These are phyloP conservation scores for Lathyrus aphaca DNA, from an alignment of 306 rosid species.

Conservation along the genomic window DNA sequence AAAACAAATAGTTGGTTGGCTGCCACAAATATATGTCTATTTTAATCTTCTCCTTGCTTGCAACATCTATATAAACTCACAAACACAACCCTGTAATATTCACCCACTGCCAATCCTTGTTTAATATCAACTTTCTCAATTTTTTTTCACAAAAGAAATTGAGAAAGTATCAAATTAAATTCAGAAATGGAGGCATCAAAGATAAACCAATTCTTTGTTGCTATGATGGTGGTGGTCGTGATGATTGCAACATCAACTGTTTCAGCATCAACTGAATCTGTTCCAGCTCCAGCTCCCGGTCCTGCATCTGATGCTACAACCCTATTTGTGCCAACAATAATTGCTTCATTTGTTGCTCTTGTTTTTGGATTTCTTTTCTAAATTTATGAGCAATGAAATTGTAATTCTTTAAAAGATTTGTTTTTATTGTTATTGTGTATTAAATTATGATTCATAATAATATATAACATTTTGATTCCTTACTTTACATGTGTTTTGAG, in stretches of 20 bases:
- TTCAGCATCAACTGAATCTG: slow-evolving; percentile 40
- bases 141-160: neutral
- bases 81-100: neutral
- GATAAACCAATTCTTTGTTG: slow-evolving; percentile 32
- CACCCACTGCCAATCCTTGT: neutral
- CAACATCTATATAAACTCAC: slow-evolving; percentile 34
- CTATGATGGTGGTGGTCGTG: neutral
- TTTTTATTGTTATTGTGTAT: neutral
- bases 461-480: slow-evolving; percentile 11
- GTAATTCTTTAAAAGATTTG: no score
- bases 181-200: slow-evolving; percentile 44
- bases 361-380: slow-evolving; percentile 38
- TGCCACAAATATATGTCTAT: neutral
- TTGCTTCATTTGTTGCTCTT: slow-evolving; percentile 44
- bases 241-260: slow-evolving; percentile 37
- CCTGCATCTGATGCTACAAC: slow-evolving; percentile 54
- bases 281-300: slow-evolving; percentile 49
- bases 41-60: neutral
- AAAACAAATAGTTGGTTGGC: neutral
- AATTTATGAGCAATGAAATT: neutral
- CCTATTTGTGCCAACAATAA: slow-evolving; percentile 32
- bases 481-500: neutral
- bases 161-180: neutral
- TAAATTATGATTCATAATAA: neutral
- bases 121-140: neutral